These are phyloP conservation scores for Xenoacremonium recifei DNA, from an alignment of 2,329 filamentous ascomycete genomes.

Conservation along the genomic window DNA sequence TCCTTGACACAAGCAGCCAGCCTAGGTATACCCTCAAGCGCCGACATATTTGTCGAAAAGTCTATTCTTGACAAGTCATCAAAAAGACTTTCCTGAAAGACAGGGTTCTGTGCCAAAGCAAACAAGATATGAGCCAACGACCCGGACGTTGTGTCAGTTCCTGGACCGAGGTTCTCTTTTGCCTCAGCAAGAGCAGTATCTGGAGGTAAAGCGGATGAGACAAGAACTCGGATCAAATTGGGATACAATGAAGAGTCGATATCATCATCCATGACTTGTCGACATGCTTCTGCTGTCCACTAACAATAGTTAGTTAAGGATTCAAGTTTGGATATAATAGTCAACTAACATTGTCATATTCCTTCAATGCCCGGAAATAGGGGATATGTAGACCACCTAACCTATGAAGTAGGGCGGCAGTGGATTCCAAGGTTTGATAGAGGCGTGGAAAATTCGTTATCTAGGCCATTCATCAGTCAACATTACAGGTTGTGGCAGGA, in stretches of 20 bases:
- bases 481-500: too few relatives aligned
- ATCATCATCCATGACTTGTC: neutral
- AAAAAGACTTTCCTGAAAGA: slow-evolving; percentile 23
- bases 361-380: slow-evolving; percentile 4
- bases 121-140: slow-evolving; percentile 30
- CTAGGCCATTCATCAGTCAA: slow-evolving; percentile 1
- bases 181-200: slow-evolving; percentile 28
- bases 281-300: slow-evolving; percentile 8
- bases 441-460: slow-evolving; percentile 9
- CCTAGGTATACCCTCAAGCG: slow-evolving; percentile 19
- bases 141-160: slow-evolving; percentile 31
- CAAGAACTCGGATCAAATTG: slow-evolving; percentile 21
- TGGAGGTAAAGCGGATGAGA: slow-evolving; percentile 14
- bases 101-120: slow-evolving; percentile 22
- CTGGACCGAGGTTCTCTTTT: slow-evolving; percentile 28
- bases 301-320: neutral
- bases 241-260: neutral
- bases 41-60: slow-evolving; percentile 23
- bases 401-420: slow-evolving; percentile 1
- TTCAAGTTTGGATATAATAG: neutral
- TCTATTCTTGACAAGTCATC: slow-evolving; percentile 14
- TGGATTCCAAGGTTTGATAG: slow-evolving; percentile 6
- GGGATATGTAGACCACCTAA: slow-evolving; percentile 3
- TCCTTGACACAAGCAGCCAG: slow-evolving; percentile 26
- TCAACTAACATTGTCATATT: slow-evolving; percentile 10